Percentiles rank a stretch among this genome's conserved stretches.
phyloP scores from a whole-genome alignment of 2,329 filamentous ascomycete species.

The Alternaria sp. region DNA sequence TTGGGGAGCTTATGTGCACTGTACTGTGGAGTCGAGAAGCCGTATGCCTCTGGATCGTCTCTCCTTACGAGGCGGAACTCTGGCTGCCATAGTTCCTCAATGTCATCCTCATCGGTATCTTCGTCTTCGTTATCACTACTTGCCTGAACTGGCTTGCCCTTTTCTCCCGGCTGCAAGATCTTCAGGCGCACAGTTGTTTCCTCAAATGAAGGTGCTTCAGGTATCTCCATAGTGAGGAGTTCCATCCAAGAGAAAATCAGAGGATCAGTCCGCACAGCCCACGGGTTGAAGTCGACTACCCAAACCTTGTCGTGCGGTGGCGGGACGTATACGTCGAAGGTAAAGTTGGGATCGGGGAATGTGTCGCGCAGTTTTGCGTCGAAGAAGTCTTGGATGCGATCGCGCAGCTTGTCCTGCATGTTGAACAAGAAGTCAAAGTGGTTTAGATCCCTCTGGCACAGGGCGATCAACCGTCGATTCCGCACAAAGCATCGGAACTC shows the following conservation, averaged over 20 bases:
- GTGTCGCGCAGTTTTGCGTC: slow-evolving; percentile 73
- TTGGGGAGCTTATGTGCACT: slow-evolving; percentile 95
- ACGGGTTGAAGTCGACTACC: slow-evolving; percentile 94
- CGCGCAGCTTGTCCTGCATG: slow-evolving; percentile 71
- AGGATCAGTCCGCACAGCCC: slow-evolving; percentile 88
- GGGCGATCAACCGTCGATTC: slow-evolving; percentile 77
- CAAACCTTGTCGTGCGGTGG: slow-evolving; percentile 76
- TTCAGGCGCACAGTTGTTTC: slow-evolving; percentile 44
- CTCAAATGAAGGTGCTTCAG: slow-evolving; percentile 34
- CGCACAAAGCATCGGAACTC: slow-evolving; percentile 98
- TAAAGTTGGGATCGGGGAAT: slow-evolving; percentile 84
- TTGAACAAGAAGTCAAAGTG: slow-evolving; percentile 82
- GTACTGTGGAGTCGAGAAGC: slow-evolving; percentile 85
- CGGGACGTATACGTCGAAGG: slow-evolving; percentile 93
- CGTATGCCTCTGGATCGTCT: slow-evolving; percentile 88
- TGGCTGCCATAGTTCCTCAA: slow-evolving; percentile 67
- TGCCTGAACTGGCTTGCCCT: slow-evolving; percentile 5
- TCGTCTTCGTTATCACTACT: slow-evolving; percentile 21
- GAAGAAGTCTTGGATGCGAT: slow-evolving; percentile 80
- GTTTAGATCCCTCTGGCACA: slow-evolving; percentile 89
- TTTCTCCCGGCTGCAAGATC: slow-evolving; percentile 17
- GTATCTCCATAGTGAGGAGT: slow-evolving; percentile 75
- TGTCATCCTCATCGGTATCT: slow-evolving; percentile 57
- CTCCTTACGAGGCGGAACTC: slow-evolving; percentile 84
- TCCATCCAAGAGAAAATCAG: slow-evolving; percentile 91